Base-by-base conservation (phyloP, 2,329 filamentous ascomycete genomes). In the Curvularia lunata region DNA sequence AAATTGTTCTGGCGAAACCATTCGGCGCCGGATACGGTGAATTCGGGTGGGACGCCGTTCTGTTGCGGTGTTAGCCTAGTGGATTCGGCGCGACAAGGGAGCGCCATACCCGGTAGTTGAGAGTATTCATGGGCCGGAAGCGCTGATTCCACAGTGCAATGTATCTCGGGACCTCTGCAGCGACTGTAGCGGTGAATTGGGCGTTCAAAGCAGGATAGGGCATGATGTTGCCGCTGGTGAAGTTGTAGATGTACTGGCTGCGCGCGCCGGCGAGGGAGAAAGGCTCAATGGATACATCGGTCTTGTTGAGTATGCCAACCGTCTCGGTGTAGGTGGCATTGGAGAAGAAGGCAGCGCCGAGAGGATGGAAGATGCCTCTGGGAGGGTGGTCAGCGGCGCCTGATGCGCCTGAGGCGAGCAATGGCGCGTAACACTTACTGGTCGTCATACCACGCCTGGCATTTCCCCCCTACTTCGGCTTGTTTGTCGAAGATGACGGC, bases 331-430 rank as follows among this genome's bases (percentile, higher is more conserved):
- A 76, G 37, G 69, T 66, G 48, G 63, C 73, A 58, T 76, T 76
- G n/a, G 74, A 77, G 64, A 73, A 73, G 65, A 76, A 76, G 56
- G 74, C 74, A 25, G 75, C 75, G 58, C 75, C 75, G 56, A 77
- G 70, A 27, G 75, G 74, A 52, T 76, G 72, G 72, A 76, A 76
- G 56, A 71, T 69, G 62, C 70, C 74, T 65, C 74, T 77, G 64
- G 45, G 56, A 67, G 61, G 68, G 65, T 71, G 67, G 70, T 75
- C 65, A 76, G 74, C 69, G 63, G 70, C 70, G 68, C 51, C 48
- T 63, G 58, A 5, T 58, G 64, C 64, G 63, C 61, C 27, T 50
- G 52, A 37, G 32, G 50, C 30, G 21, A 10, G 34, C 28, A 46
- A 64, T 62, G 66, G 59, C 56, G 65, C 66, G 66, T 21, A 69